Conservation (phyloP, 1,284 basidiomycete species). For the Kwoniella shivajii region DNA sequence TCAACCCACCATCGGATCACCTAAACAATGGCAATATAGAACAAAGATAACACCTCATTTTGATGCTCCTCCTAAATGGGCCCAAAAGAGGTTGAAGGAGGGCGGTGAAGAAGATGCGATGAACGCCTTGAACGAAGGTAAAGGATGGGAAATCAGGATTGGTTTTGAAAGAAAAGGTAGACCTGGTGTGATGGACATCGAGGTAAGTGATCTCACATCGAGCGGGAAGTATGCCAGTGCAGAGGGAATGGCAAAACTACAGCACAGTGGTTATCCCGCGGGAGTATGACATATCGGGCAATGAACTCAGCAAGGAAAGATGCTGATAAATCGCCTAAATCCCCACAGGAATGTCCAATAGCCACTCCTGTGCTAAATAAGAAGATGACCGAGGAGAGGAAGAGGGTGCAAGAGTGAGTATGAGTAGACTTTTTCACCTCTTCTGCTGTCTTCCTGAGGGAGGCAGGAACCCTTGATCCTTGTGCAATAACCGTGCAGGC, state of each 20-base stretch:
- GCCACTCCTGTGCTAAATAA: constrained; percentile 80
- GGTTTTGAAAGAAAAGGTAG: constrained; percentile 86
- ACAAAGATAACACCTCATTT: constrained; percentile 99
- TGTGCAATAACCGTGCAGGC: no score
- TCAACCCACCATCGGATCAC: constrained; percentile 77
- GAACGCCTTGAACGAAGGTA: constrained; percentile 36
- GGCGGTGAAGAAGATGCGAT: constrained; percentile 33
- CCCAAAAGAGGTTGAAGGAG: constrained; percentile 31
- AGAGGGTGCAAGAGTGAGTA: constrained; percentile 69
- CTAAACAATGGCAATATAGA: constrained; percentile 85
- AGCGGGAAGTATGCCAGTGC: no score
- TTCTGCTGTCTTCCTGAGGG: neutral
- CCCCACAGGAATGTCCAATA: constrained; percentile 81
- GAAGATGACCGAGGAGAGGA: constrained; percentile 65
- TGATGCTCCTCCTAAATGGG: constrained; percentile 68
- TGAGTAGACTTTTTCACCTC: neutral
- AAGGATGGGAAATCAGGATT: constrained; percentile 56
- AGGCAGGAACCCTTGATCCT: no score
- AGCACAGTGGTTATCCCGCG: no score
- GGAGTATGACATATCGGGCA: neutral
- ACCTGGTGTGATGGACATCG: constrained; percentile 84
- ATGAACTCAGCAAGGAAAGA: no score
- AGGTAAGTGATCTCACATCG: constrained; percentile 72
- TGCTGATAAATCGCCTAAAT: no score
- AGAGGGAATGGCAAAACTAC: neutral